Evolutionary conservation across 768 basidiomycete genomes (phyloP).

Genomic region (Leccinum olivaceopallidum): DNA sequence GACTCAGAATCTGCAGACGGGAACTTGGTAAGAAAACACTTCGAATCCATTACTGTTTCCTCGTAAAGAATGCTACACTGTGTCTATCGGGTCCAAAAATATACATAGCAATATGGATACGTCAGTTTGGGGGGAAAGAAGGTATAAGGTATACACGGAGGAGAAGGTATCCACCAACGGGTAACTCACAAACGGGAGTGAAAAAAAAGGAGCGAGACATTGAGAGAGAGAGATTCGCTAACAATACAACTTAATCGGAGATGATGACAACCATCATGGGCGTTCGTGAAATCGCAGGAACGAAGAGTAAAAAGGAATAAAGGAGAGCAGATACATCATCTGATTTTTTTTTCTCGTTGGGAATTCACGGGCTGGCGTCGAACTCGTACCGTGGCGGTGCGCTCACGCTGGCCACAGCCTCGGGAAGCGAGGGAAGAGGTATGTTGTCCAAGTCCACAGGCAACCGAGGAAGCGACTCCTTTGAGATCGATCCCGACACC

Average conservation of each 20-base stretch:
- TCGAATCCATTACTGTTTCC: not conserved
- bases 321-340: not conserved
- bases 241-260: constrained; percentile 27
- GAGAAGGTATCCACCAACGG: constrained; percentile 22
- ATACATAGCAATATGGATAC: not conserved
- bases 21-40: not conserved
- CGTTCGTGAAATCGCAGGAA: not conserved
- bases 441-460: constrained; percentile 21
- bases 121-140: not conserved
- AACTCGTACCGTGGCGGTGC: constrained; percentile 26
- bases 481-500: constrained; percentile 25
- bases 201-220: constrained; percentile 4
- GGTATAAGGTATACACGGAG: no score
- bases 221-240: constrained; percentile 16
- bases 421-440: constrained; percentile 21
- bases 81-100: not conserved
- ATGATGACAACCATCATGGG: not conserved
- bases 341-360: not conserved
- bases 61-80: not conserved
- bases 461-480: constrained; percentile 25
- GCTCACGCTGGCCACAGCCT: constrained; percentile 14
- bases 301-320: not conserved
- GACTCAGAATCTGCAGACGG: not conserved
- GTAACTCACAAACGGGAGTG: not conserved
- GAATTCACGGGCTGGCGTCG: constrained; percentile 12